These are phyloP conservation scores for Colletotrichum sansevieriae DNA, from an alignment of 2,329 filamentous ascomycete species.

Conservation along the genomic window DNA sequence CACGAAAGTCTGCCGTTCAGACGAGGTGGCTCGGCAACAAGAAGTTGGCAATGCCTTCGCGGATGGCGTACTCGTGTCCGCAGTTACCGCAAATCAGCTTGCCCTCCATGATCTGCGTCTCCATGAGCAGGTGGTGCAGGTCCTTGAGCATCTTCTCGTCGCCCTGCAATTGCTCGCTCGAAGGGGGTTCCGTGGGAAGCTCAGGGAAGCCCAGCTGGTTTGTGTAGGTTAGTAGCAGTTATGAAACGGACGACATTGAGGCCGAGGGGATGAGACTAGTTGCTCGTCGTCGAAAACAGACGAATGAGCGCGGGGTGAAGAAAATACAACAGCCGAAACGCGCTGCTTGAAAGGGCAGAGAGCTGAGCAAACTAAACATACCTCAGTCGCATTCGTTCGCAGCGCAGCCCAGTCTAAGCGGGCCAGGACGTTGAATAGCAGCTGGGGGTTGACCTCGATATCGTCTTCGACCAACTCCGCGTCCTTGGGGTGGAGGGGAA, in stretches of 20 bases:
- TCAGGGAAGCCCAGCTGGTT: constrained; percentile 82
- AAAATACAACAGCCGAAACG: no score
- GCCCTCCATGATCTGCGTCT: constrained; percentile 91
- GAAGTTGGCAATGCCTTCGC: constrained; percentile 98
- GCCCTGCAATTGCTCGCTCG: constrained; percentile 70
- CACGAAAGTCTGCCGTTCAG: constrained; percentile 47
- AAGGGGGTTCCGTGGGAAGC: constrained; percentile 75
- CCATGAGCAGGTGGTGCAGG: constrained; percentile 84
- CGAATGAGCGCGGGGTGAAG: no score
- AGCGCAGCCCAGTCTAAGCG: constrained; percentile 91
- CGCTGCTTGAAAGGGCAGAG: no score
- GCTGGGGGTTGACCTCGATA: constrained; percentile 82
- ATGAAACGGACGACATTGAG: no score
- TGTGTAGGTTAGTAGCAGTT: background rate
- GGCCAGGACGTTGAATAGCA: constrained; percentile 87
- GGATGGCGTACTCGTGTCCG: constrained; percentile 92
- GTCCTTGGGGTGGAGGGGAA: constrained; percentile 92
- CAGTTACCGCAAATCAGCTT: constrained; percentile 92
- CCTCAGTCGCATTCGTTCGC: constrained; percentile 80
- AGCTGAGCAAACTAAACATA: constrained; percentile 54
- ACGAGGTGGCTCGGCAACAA: constrained; percentile 93
- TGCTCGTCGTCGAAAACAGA: no score
- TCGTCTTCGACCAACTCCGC: constrained; percentile 90
- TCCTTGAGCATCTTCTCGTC: constrained; percentile 81
- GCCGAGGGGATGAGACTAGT: no score